Base-by-base conservation (phyloP, 495 filamentous ascomycete species). In the Neurospora sublineolata region DNA sequence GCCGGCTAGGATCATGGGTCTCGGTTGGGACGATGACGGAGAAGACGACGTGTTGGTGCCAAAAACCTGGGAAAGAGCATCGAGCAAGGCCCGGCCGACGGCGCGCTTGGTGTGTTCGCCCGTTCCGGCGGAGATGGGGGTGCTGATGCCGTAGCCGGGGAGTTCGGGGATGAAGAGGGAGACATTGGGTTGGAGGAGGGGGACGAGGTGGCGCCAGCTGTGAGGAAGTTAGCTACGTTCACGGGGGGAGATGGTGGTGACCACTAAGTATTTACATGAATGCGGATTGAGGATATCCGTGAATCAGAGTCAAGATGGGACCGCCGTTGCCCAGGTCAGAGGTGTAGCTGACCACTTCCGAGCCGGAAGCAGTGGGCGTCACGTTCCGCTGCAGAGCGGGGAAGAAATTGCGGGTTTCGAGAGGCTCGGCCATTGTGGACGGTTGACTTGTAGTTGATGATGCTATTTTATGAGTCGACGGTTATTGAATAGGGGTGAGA, bases 111-210 rank as follows among this genome's bases (percentile, higher is more conserved):
- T 68, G 68, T 74, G 68, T 14, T 70, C 33, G 0, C 52, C 52
- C 0, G 52, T 60, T 4, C 27, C 14, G 27, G 52, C 52, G 27
- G 68, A 69, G n/a, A 75, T 72, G 11, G 77, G 76, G 6, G 77
- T 79, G 68, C 76, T 79, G 67, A 78, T 77, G 36, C 85, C 85
- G 73, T 86, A 87, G 69, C 84, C 84, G 3, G 84, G 83, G 16
- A 87, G 77, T 72, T 84, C 83, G 2, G 81, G 83, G 69, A 83
- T 76, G 75, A 83, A 83, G 41, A 84, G 75, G 67, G 75, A 77
- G 68, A 75, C 37, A 39, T 75, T 75, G 64, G 41, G 20, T 0
- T 41, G 52, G 3, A 77, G 68, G 41, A 20, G 37, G 11, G 75
- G 75, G 42, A 75, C 67, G 11, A 75, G 60, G 52, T 77, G 70